A percentile compares a stretch with the other conserved stretches of the same genome.
Evolutionary conservation across 1,284 basidiomycete species (phyloP).

Genomic region (Malassezia equina): DNA sequence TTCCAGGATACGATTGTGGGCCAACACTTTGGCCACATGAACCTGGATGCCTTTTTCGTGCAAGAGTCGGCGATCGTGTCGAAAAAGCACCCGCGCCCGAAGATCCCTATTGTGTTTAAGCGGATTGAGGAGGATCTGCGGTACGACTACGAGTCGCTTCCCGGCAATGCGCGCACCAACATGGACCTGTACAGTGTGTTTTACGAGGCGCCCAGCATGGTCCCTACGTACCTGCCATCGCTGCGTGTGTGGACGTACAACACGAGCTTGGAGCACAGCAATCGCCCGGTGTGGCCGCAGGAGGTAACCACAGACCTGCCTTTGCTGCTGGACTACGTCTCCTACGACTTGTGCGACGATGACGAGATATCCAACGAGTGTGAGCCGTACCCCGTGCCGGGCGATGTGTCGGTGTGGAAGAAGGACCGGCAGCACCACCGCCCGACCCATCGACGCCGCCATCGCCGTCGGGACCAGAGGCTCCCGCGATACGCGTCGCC

Average conservation of each 20-base stretch:
- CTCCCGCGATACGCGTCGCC: slow-evolving; percentile 59
- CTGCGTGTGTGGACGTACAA: slow-evolving; percentile 63
- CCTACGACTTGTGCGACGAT: slow-evolving; percentile 21
- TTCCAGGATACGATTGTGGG: slow-evolving; percentile 85
- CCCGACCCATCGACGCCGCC: slow-evolving; percentile 52
- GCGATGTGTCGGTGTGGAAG: slow-evolving; percentile 50
- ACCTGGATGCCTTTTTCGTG: slow-evolving; percentile 45
- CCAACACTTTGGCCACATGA: slow-evolving; percentile 68
- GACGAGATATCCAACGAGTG: slow-evolving; percentile 32
- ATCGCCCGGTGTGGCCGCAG: not conserved
- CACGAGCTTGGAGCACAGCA: slow-evolving; percentile 17
- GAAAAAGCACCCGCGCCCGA: not conserved
- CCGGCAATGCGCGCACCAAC: slow-evolving; percentile 30
- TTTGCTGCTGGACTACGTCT: slow-evolving; percentile 14
- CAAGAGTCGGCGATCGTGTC: slow-evolving; percentile 23
- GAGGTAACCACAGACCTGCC: slow-evolving; percentile 30
- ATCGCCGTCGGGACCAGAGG: slow-evolving; percentile 43
- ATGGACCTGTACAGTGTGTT: slow-evolving; percentile 35
- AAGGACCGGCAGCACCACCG: slow-evolving; percentile 45
- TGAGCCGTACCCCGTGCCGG: slow-evolving; percentile 44
- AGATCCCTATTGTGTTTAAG: slow-evolving; percentile 7
- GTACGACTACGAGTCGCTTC: slow-evolving; percentile 38
- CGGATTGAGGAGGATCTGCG: slow-evolving; percentile 28
- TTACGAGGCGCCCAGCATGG: slow-evolving; percentile 52
- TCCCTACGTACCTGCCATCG: slow-evolving; percentile 78